Evolutionary conservation across 257 asterid genomes (phyloP).

Genomic region (Solanum ossicruentum): DNA sequence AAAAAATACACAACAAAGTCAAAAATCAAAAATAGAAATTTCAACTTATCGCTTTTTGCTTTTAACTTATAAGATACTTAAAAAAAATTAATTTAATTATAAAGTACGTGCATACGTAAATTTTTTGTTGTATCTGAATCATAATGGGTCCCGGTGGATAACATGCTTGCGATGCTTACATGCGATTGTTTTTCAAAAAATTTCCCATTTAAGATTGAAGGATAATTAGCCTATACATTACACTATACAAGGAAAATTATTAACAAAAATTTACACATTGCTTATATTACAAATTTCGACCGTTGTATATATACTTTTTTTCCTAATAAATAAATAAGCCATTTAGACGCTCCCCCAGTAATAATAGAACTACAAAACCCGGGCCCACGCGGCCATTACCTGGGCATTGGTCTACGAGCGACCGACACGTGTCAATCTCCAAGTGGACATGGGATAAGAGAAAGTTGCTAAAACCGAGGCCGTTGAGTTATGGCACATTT

Average conservation of each 20-base stretch:
- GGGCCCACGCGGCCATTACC: background rate
- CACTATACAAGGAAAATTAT: background rate
- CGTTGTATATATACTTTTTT: background rate
- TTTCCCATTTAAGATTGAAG: background rate
- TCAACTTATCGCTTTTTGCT: too few relatives aligned
- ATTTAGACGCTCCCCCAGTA: background rate
- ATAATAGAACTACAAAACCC: background rate
- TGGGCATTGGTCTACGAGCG: background rate
- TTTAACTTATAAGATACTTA: too few relatives aligned
- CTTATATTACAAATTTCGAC: background rate
- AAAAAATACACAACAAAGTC: too few relatives aligned
- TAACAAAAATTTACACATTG: background rate
- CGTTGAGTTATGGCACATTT: background rate
- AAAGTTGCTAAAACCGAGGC: background rate
- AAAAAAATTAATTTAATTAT: too few relatives aligned
- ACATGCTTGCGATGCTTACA: background rate
- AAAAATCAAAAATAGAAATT: too few relatives aligned
- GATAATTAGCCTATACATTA: too few relatives aligned
- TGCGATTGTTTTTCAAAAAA: background rate
- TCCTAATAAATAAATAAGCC: background rate
- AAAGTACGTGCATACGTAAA: background rate
- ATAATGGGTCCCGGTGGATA: background rate
- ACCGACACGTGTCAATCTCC: background rate
- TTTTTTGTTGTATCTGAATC: too few relatives aligned
- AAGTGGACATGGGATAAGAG: background rate